Base-by-base conservation (phyloP, 1,284 basidiomycete genomes). In the Ceratobasidium theobromae region DNA sequence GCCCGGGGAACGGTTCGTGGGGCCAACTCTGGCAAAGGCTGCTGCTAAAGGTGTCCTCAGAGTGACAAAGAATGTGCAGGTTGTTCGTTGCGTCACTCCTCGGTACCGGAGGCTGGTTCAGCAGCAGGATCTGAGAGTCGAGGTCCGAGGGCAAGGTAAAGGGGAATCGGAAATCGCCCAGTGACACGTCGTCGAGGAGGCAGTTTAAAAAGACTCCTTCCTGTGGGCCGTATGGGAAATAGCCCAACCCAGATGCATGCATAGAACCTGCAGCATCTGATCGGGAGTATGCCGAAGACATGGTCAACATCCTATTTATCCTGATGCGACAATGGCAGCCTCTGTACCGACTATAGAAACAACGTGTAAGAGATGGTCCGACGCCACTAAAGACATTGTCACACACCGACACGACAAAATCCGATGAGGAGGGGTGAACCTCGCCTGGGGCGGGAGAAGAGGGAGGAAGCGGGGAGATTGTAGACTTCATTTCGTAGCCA, bases 1-100 rank as follows among this genome's bases (percentile, higher is more conserved):
- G 48, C 23, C 58, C 49, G 48, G 49, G 49, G 38, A 51, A 64
- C 21, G 58, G 58, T 43, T 41, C 58, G 46, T 64, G 33, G 25
- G 38, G 48, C 58, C 58, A 64, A 41, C 35, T 35, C 21, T 51
- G 27, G 30, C 48, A 33, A 49, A 51, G 38, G 48, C 33, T 64
- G 38, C 33, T 28, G 38, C 38, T 48, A 48, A 52, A 52, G 21
- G 25, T 32, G 21, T 41, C 48, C 46, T 60, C 57, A 12, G 57
- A 40, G 16, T 43, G 33, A 43, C 46, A 33, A 3, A 38, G 12
- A 27, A 51, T 52, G 27, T 45, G 49, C 18, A 33, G 41, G 16
- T 21, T 38, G 23, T 43, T 41, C 12, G 28, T 33, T 45, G 40
- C 41, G 32, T 38, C 45, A 12, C 45, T n/a, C 3, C 30, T 18